Evolutionary conservation across 345 rosid species (phyloP).

Genomic region (Camelina hispida): DNA sequence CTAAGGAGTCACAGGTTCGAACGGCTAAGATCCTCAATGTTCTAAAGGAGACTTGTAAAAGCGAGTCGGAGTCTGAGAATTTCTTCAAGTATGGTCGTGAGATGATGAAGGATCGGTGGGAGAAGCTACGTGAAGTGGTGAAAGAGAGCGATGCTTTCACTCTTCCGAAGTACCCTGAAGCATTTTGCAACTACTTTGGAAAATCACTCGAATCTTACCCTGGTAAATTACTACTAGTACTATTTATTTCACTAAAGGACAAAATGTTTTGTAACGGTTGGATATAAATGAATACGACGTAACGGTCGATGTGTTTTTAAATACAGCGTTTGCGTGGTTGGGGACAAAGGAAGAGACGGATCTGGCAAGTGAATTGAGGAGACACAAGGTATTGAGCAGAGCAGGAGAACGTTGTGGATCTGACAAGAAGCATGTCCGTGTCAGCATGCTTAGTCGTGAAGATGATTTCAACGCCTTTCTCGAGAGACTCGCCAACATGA

Average conservation of each 20-base stretch:
- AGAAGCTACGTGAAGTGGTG: conserved; percentile 57
- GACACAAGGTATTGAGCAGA: conserved; percentile 57
- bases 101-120: conserved; percentile 73
- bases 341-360: conserved; percentile 61
- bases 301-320: conserved; percentile 16
- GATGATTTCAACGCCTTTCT: conserved; percentile 60
- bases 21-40: conserved; percentile 71
- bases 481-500: conserved; percentile 65
- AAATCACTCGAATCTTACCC: conserved; percentile 56
- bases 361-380: conserved; percentile 52
- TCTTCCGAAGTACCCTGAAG: conserved; percentile 59
- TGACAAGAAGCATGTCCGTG: conserved; percentile 53
- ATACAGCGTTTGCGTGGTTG: conserved; percentile 85
- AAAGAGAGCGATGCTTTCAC: conserved; percentile 50
- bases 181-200: conserved; percentile 64
- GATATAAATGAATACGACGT: conserved; percentile 29
- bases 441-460: conserved; percentile 75
- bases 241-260: background rate
- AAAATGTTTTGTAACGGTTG: conserved; percentile 18
- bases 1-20: conserved; percentile 84
- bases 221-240: conserved; percentile 48
- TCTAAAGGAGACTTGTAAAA: conserved; percentile 47
- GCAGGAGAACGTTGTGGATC: conserved; percentile 67
- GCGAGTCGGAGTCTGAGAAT: conserved; percentile 47
- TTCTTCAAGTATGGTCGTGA: conserved; percentile 60